Evolutionary conservation across 441 rosid species (phyloP), one percentile per base, ranked within the genome.

Genomic region (Daphne laureola): DNA sequence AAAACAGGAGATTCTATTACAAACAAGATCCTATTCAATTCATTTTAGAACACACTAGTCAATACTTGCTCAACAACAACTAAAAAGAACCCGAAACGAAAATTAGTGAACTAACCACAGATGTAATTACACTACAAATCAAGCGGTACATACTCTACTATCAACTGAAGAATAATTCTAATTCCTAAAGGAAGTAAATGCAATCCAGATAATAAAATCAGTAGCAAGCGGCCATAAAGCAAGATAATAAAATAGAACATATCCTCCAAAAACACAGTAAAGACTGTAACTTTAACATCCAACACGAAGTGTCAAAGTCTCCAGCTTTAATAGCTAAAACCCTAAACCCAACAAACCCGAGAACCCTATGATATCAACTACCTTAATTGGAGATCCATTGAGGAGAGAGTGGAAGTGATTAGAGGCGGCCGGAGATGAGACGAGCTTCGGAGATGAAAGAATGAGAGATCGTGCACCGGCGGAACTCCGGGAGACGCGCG

Each of bases 281-380:
- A 53, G 12, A 9, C 13, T 21, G 26, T 23, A 18, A 17, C 47
- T 35, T 14, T 12, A 51, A 47, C 23, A 31, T 15, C 8, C 14
- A n/a, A 5, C 3, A 14, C 9, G 43, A 6, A 5, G n/a, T 14
- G 3, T 1, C 8, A 9, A 9, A 18, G 11, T 8, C 48, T 12
- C 1, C 9, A 17, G 14, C 12, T 49, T 21, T 15, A 15, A 5
- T 53, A 27, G 6, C 55, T 16, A 43, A 54, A 6, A 16, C 67
- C 65, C 38, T 66, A 56, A 80, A 78, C 87, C 93, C 81, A 65
- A 11, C 45, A 55, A 71, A 73, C 77, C 62, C 80, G 15, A 42
- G 61, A 13, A 18, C 1, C 47, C 47, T 43, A 58, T 14, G 21
- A 13, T 54, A 61, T 6, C 38, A 12, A 47, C 12, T 68, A 91